phyloP scores from a whole-genome alignment of 495 filamentous ascomycete genomes.

The Aspergillus steynii region DNA sequence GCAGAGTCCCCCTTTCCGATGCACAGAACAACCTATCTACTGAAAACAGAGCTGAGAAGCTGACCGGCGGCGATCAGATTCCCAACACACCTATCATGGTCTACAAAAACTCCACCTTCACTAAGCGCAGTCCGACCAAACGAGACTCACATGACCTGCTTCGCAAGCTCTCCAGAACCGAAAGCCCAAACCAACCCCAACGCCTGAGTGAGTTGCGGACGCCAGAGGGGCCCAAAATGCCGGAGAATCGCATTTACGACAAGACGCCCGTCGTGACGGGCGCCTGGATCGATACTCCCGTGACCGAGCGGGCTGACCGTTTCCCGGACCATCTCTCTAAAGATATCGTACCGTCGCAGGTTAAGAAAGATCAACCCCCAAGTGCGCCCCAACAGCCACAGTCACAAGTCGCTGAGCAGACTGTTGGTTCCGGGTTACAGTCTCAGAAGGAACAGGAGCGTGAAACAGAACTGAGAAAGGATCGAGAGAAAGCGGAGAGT shows the following conservation, averaged over 20 bases:
- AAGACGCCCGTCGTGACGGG: conserved; percentile 53
- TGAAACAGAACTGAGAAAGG: conserved; percentile 5
- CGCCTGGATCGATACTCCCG: conserved; percentile 55
- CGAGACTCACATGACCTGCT: conserved; percentile 68
- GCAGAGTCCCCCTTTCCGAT: conserved; percentile 18
- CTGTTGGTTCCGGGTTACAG: background rate
- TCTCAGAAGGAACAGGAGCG: background rate
- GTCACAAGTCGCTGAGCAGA: background rate
- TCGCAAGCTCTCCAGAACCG: conserved; percentile 60
- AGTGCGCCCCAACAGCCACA: background rate
- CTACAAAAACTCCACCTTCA: conserved; percentile 43
- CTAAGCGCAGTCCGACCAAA: conserved; percentile 34
- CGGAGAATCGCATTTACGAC: conserved; percentile 34
- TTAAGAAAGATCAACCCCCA: background rate
- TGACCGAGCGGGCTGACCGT: conserved; percentile 39
- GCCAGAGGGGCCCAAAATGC: conserved; percentile 48
- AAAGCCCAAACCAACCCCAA: conserved; percentile 44
- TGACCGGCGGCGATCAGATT: conserved; percentile 39
- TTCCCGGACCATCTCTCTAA: conserved; percentile 34
- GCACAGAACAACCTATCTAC: conserved; percentile 22
- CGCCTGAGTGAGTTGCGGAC: conserved; percentile 18
- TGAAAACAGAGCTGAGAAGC: conserved; percentile 26
- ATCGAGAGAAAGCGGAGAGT: conserved; percentile 7
- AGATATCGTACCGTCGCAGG: conserved; percentile 23
- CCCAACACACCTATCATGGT: conserved; percentile 56